Evolutionary conservation across 257 asterid genomes (phyloP).

Genomic region (Agastache rugosa): DNA sequence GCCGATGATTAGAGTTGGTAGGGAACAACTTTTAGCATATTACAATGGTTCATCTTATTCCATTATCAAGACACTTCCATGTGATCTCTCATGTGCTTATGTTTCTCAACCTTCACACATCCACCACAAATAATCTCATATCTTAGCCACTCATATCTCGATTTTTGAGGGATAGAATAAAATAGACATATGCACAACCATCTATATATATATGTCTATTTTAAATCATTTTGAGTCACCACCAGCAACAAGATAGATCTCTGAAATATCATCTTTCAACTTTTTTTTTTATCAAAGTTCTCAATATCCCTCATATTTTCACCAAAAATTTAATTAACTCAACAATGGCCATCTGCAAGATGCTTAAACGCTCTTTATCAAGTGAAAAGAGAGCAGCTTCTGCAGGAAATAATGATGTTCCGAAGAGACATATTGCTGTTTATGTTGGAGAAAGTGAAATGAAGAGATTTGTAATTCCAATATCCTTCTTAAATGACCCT

Average conservation of each 20-base stretch:
- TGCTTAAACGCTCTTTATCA: constrained; percentile 37
- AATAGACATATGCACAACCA: background rate
- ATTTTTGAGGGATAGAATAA: background rate
- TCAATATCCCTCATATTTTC: background rate
- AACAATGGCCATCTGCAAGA: background rate
- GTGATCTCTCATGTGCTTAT: constrained; percentile 34
- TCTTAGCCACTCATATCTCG: background rate
- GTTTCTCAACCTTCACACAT: constrained; percentile 21
- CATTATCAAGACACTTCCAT: constrained; percentile 33
- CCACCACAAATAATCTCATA: background rate
- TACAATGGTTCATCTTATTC: background rate
- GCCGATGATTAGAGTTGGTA: background rate
- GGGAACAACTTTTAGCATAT: background rate
- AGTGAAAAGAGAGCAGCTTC: constrained; percentile 31
- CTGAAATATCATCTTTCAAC: background rate
- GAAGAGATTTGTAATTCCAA: constrained; percentile 34
- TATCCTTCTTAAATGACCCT: constrained; percentile 41
- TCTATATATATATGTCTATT: constrained; percentile 8
- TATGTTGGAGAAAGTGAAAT: constrained; percentile 27
- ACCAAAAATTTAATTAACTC: background rate
- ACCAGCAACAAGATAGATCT: background rate
- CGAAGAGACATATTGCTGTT: constrained; percentile 26
- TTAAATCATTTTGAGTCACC: background rate
- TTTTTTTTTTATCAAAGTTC: background rate
- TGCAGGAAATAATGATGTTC: constrained; percentile 9